These are phyloP conservation scores for Tricholoma hemisulphureum DNA, from an alignment of 768 basidiomycete species.

Conservation along the genomic window DNA sequence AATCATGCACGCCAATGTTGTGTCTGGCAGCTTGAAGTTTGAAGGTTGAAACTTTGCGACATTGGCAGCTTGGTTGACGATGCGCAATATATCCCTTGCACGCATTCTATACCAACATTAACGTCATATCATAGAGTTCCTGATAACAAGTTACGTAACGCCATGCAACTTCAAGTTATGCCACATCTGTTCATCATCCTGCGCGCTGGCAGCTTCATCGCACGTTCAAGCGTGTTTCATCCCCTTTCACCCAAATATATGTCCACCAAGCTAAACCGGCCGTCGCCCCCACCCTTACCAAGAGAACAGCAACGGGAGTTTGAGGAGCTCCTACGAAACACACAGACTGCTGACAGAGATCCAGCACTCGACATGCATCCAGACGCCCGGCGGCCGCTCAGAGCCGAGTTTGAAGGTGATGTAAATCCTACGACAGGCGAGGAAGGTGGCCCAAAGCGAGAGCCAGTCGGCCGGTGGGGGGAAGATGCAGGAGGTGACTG, in stretches of 20 bases:
- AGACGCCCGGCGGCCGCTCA: conserved; percentile 58
- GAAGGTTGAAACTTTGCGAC: too few species aligned
- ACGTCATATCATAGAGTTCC: too few species aligned
- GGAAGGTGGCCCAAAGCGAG: conserved; percentile 81
- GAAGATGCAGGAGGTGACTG: conserved; percentile 67
- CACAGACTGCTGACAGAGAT: conserved; percentile 44
- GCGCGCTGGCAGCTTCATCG: background rate
- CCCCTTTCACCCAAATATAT: conserved; percentile 19
- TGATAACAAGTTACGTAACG: too few species aligned
- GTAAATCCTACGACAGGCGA: conserved; percentile 83
- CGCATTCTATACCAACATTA: too few species aligned
- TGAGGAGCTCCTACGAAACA: conserved; percentile 72
- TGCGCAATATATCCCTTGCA: too few species aligned
- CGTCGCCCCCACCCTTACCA: conserved; percentile 75
- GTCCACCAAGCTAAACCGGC: conserved; percentile 46
- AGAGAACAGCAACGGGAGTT: conserved; percentile 79
- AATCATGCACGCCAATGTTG: too few species aligned
- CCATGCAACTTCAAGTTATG: background rate
- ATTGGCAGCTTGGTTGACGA: too few species aligned
- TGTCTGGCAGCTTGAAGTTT: too few species aligned
- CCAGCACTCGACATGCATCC: conserved; percentile 58
- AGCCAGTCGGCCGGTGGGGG: conserved; percentile 68
- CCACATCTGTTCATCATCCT: background rate
- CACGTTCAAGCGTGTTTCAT: background rate
- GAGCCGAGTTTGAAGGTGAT: conserved; percentile 77